Evolutionary conservation across 495 filamentous ascomycete species (phyloP), one percentile per base, ranked within the genome.

Genomic region (Aspergillus coremiiformis): DNA sequence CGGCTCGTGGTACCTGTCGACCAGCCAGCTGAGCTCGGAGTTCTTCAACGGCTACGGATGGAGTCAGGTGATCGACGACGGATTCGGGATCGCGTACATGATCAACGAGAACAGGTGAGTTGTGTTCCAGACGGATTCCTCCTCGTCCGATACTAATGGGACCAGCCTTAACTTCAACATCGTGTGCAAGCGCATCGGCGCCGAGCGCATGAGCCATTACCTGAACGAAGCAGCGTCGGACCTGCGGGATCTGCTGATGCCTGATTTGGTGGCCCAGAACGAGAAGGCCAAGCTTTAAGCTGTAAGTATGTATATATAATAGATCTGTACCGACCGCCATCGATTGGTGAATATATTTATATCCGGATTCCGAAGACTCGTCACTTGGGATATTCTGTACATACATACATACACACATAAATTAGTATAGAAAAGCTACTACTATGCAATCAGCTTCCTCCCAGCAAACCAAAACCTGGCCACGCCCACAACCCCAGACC

Each of bases 1-100:
- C 44, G 74, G 77, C 65, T 90, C 81, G 24, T 99, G 94, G 94
- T 96, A 81, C 72, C 70, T 99, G 54, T 89, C 84, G 24, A 89
- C 84, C 29, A 85, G 80, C 59, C 94, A 99, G 78, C 71, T 99
- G 65, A 91, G 85, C 72, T 89, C 84, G 23, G 94, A 99, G 78
- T 95, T 83, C 76, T 99, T 97, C 77, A 97, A 99, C 66, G 94
- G 94, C 14, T 99, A 99, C 74, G 94, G 94, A 26, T 99, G 94
- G 94, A 94, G 89, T 64, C 92, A 99, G 79, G 94, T 99, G 17
- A 86, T 97, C 51, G 92, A 97, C 65, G 88, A 84, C 32, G 93
- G 93, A 14, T 99, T 89, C 67, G 93, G 94, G 19, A 95, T 99
- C 68, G 94, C 94, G 11, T 99, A 99, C 62, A 99, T 99, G 94